Percentiles rank a stretch among this genome's conserved stretches.
Conservation (phyloP, 345 rosid genomes). For the Clausena lansium region DNA sequence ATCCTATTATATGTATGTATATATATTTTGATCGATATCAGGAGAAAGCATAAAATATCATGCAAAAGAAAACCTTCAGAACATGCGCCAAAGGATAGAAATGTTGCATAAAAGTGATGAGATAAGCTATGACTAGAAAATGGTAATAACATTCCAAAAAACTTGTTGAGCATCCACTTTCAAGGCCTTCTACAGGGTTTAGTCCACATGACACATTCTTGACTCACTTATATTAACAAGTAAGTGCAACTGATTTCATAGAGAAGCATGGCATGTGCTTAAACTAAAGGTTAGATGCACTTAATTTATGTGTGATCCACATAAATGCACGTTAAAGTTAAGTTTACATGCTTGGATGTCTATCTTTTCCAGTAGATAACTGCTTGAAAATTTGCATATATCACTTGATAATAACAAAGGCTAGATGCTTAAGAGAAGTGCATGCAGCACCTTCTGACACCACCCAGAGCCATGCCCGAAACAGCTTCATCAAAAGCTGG, state of each 20-base stretch:
- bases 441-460: slow-evolving; percentile 75
- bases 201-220: background rate
- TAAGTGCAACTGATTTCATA: background rate
- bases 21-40: background rate
- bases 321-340: background rate
- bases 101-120: no score
- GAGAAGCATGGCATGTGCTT: background rate
- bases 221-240: no score
- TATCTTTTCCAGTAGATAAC: background rate
- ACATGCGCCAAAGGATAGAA: background rate
- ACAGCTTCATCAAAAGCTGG: slow-evolving; percentile 97
- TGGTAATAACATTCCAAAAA: background rate
- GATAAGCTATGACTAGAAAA: background rate
- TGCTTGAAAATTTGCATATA: background rate
- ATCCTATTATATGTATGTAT: background rate
- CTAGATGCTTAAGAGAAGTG: slow-evolving; percentile 14
- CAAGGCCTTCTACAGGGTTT: background rate
- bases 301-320: background rate
- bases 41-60: background rate
- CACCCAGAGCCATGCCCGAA: slow-evolving; percentile 84
- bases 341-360: background rate
- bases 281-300: background rate
- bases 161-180: background rate
- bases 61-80: background rate
- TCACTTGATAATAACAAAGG: background rate